A percentile compares a stretch with the other conserved stretches of the same genome.
phyloP scores from a whole-genome alignment of 768 basidiomycete genomes.

The Pisolithus sp. region DNA sequence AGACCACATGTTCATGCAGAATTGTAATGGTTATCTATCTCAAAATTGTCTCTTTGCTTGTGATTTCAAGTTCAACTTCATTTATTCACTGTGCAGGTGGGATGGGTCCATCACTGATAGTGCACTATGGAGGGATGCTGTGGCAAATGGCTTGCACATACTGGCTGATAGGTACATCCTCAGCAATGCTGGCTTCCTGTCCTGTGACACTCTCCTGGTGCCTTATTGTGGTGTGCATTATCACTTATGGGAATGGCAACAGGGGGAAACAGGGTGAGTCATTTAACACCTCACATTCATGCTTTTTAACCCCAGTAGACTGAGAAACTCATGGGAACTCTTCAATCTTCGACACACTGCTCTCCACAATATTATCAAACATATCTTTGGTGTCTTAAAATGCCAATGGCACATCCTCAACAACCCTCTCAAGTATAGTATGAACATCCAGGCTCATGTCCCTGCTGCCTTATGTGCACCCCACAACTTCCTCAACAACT shows the following conservation, averaged over 20 bases:
- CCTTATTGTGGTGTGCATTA: conserved; percentile 34
- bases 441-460: not conserved
- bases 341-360: conserved; percentile 20
- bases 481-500: not conserved
- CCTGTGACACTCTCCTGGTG: conserved; percentile 3
- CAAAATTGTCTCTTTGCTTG: too few relatives aligned
- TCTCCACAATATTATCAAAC: conserved; percentile 15
- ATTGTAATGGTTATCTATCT: conserved; percentile 4
- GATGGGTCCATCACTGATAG: too few relatives aligned
- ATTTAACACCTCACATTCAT: not conserved
- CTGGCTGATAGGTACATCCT: too few relatives aligned
- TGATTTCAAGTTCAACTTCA: too few relatives aligned
- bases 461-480: not conserved
- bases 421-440: conserved; percentile 8
- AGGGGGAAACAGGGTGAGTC: not conserved
- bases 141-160: too few relatives aligned
- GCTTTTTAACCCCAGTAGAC: conserved; percentile 4
- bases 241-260: conserved; percentile 32
- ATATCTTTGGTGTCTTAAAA: conserved; percentile 19
- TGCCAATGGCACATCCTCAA: conserved; percentile 12
- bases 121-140: too few relatives aligned
- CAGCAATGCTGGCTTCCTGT: too few relatives aligned
- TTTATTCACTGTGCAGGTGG: too few relatives aligned
- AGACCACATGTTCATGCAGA: not conserved
- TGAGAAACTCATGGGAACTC: conserved; percentile 11